phyloP scores from a whole-genome alignment of 805 yeast species.

The Saccharomyces mikatae region DNA sequence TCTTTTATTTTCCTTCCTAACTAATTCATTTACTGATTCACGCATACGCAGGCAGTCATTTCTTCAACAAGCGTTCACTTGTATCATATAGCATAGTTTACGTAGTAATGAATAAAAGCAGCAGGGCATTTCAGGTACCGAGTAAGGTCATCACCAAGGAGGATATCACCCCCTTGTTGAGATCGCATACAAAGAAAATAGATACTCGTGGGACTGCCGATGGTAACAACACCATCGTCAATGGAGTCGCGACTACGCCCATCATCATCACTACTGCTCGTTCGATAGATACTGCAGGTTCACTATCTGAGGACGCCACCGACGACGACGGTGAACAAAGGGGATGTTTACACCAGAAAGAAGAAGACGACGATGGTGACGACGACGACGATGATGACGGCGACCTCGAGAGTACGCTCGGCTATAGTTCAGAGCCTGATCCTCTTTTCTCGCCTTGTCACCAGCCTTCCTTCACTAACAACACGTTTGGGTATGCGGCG shows the following conservation, averaged over 20 bases:
- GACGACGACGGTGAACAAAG: background rate
- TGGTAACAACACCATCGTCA: background rate
- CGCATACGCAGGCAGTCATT: background rate
- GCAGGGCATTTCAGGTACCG: conserved; percentile 15
- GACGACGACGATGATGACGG: conserved; percentile 1
- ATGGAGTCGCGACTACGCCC: background rate
- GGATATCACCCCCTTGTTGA: conserved; percentile 21
- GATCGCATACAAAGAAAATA: background rate
- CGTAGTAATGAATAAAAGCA: conserved; percentile 4
- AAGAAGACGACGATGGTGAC: background rate
- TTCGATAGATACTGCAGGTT: background rate
- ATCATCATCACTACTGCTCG: background rate
- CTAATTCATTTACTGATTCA: background rate
- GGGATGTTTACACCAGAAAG: background rate
- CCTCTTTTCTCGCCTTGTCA: conserved; percentile 20
- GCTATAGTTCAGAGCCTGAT: conserved; percentile 13
- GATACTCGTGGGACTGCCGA: background rate
- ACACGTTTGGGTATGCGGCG: background rate
- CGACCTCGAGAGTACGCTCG: background rate
- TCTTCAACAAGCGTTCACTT: background rate
- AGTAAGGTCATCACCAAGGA: conserved; percentile 22
- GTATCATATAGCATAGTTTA: background rate
- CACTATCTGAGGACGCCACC: background rate
- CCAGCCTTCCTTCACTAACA: background rate
- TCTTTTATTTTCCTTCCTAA: no score